Base-by-base conservation (phyloP, 2,329 filamentous ascomycete genomes). In the Parascedosporium putredinis region DNA sequence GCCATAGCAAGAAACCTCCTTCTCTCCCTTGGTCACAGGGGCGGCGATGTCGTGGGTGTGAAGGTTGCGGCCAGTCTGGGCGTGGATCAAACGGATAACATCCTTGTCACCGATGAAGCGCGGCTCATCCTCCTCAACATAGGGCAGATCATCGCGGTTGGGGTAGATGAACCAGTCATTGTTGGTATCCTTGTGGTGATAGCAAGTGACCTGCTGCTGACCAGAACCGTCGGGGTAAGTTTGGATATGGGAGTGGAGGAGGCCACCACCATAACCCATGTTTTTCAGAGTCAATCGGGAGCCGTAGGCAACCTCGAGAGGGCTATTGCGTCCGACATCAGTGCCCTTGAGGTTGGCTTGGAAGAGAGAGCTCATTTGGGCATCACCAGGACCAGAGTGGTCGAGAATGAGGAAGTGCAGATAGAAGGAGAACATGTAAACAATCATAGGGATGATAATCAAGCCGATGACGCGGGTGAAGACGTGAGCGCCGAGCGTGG, bases 161-260 rank as follows among this genome's bases (percentile, higher is more conserved):
- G 93, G 93, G 66, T 96, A 96, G 69, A 98, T 90, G 71, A 94
- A 95, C 93, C 93, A 98, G 66, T 98, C 93, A 66, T 98, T 98
- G 79, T 98, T 98, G 65, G 91, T 78, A 73, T 98, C 93, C 67
- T 98, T 98, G 76, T 98, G 93, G 70, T 98, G 93, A 70, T 98
- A 98, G 75, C 94, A 98, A 55, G 93, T 98, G 54, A 98, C 84
- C 66, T 98, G 93, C 68, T 98, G 94, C 69, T 98, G 93, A 48
- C 72, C 72, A 33, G 93, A 97, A 27, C 91, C 93, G 63, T 96
- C 90, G 0, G 91, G 91, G 64, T 88, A 97, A 7, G 89, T 96
- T 69, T 97, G 91, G 54, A 96, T 80, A 73, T 97, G 93, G 38
- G 90, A 96, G 70, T 97, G 91, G 43, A 97, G 82, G 31, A 98